Base-by-base conservation (phyloP, 2,329 filamentous ascomycete species). In the Eutypella sp. region DNA sequence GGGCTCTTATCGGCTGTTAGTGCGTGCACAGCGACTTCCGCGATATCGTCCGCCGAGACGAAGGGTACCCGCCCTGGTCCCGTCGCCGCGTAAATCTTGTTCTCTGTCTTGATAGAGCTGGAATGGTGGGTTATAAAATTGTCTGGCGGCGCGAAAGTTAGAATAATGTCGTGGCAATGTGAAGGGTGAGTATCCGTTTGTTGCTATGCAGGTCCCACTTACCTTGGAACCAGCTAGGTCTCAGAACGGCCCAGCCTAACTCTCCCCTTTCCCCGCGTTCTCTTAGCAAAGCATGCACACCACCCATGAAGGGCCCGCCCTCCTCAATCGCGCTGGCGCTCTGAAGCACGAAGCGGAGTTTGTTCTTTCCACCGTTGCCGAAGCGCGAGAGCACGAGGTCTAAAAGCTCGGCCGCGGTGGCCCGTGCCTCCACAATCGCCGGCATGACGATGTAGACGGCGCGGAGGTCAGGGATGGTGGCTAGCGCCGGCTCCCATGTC, bases 201-300 rank as follows among this genome's bases (percentile, higher is more conserved):
- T n/a, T n/a, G n/a, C n/a, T n/a, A n/a, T n/a, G n/a, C n/a, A n/a
- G n/a, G n/a, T n/a, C 8, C 41, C 15, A 56, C 60, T 47, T 57
- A 70, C 69, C 61, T 60, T 72, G 71, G 46, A 77, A 76, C 70
- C 72, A 78, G 15, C 67, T 71, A 4, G 73, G 70, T 46, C 71
- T 55, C 51, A 77, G 47, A 7, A 72, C 64, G 5, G 64, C 63
- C 62, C 67, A 76, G 42, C 70, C 68, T 1, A 71, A 53, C 15
- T 64, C 59, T 1, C 62, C 65, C 19, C 46, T 39, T 15, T 57
- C 52, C 11, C 65, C 67, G 2, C 69, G 60, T 53, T 66, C 58
- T 8, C 59, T 49, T 20, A 75, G 52, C 45, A 71, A 69, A 25
- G 59, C 53, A 43, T 69, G 67, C 19, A 72, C 62, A 38, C 60